Evolutionary conservation across 305 asterid genomes (phyloP).

Genomic region (Fraxinus sp.): DNA sequence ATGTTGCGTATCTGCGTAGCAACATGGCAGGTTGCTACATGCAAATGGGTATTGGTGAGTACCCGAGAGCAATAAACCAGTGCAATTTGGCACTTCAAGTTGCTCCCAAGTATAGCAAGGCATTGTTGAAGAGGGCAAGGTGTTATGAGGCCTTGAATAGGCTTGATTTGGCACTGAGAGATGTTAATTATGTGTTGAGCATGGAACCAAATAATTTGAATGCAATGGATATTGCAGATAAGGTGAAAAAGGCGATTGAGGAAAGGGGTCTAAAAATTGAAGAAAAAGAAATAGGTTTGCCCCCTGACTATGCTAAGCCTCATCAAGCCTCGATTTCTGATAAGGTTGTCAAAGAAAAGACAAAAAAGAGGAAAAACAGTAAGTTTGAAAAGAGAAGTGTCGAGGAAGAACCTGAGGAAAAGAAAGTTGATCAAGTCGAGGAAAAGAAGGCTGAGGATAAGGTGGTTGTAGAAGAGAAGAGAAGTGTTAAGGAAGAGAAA

Average conservation of each 20-base stretch:
- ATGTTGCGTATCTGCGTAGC: conserved; percentile 70
- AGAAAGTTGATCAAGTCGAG: conserved; percentile 41
- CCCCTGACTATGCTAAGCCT: conserved; percentile 44
- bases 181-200: conserved; percentile 62
- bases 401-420: conserved; percentile 38
- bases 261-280: conserved; percentile 52
- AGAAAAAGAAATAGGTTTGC: conserved; percentile 49
- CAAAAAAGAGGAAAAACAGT: conserved; percentile 56
- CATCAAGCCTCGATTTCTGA: conserved; percentile 26
- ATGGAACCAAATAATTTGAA: conserved; percentile 76
- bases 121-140: conserved; percentile 76
- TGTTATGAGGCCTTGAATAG: conserved; percentile 72
- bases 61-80: conserved; percentile 78
- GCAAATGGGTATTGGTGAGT: conserved; percentile 89
- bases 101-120: conserved; percentile 85
- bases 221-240: conserved; percentile 73
- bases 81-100: conserved; percentile 88
- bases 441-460: conserved; percentile 62
- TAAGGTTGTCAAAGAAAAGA: conserved; percentile 49
- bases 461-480: conserved; percentile 66
- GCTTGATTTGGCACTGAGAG: conserved; percentile 75
- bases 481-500: conserved; percentile 66
- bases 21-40: conserved; percentile 93
- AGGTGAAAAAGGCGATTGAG: conserved; percentile 45
- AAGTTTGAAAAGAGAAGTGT: conserved; percentile 46